Evolutionary conservation across 805 yeast species (phyloP).

Genomic region (Metschnikowia bowlesiae): DNA sequence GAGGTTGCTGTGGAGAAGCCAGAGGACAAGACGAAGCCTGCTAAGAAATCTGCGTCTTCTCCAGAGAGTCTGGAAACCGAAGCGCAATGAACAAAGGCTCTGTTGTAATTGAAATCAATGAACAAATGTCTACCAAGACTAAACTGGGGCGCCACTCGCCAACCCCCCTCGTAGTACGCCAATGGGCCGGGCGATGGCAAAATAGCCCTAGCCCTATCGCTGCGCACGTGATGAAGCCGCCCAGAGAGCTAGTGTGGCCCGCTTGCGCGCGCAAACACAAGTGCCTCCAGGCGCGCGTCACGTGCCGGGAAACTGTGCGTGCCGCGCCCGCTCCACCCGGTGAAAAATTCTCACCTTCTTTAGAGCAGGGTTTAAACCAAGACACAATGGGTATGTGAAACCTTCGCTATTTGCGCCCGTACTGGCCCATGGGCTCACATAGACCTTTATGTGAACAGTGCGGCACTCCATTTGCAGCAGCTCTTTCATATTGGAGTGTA

Average conservation of each 20-base stretch:
- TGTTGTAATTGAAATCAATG: not conserved
- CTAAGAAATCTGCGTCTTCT: not conserved
- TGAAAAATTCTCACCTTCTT: slow-evolving; percentile 18
- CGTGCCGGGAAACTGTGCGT: slow-evolving; percentile 9
- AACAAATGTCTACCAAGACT: not conserved
- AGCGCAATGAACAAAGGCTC: not conserved
- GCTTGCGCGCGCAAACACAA: too few species aligned
- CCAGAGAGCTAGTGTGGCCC: not conserved
- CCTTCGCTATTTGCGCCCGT: not conserved
- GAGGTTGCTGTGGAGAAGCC: slow-evolving; percentile 67
- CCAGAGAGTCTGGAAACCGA: not conserved
- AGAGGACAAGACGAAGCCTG: not conserved
- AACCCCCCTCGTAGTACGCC: not conserved
- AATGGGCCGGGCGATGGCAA: not conserved
- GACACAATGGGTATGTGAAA: slow-evolving; percentile 19
- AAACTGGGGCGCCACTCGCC: not conserved
- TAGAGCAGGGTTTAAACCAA: slow-evolving; percentile 8
- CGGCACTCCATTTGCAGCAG: not conserved
- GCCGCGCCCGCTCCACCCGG: slow-evolving; percentile 6
- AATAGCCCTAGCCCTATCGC: slow-evolving; percentile 15
- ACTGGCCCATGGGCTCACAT: not conserved
- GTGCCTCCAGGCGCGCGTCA: slow-evolving; percentile 1
- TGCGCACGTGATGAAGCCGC: slow-evolving; percentile 10
- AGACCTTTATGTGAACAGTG: not conserved
- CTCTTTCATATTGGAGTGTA: not conserved